Conservation (phyloP, 1,139 yeast species). For the Blastobotrys capitulatus region DNA sequence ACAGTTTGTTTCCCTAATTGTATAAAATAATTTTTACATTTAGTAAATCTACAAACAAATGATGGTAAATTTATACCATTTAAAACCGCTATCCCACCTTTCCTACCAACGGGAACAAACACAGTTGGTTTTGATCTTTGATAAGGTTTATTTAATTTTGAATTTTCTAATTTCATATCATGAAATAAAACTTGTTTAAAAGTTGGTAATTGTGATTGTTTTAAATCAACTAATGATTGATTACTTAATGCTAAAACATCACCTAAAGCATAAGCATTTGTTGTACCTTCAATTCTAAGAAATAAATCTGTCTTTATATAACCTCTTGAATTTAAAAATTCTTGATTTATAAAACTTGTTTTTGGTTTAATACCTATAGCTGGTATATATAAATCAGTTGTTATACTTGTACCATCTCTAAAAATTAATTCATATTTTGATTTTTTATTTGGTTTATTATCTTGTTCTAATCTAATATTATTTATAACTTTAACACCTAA, state of each 20-base stretch:
- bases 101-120: constrained; percentile 19
- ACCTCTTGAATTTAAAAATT: constrained; percentile 17
- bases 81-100: constrained; percentile 24
- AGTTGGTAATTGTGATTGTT: constrained; percentile 13
- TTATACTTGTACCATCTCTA: constrained; percentile 15
- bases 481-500: constrained; percentile 23
- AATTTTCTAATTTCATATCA: constrained; percentile 10
- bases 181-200: constrained; percentile 17
- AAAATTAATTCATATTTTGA: background rate
- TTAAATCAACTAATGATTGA: constrained; percentile 18
- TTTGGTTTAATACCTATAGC: constrained; percentile 24
- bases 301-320: constrained; percentile 20
- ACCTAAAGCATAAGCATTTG: constrained; percentile 25
- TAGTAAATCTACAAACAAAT: background rate
- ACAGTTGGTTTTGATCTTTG: constrained; percentile 3
- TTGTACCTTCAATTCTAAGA: constrained; percentile 21
- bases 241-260: constrained; percentile 20
- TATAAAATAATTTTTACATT: background rate
- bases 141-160: background rate
- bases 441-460: constrained; percentile 6
- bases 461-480: constrained; percentile 14
- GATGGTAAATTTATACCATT: constrained; percentile 12
- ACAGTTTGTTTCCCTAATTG: background rate
- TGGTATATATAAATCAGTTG: constrained; percentile 20
- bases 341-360: constrained; percentile 21